A percentile compares a stretch with the other conserved stretches of the same genome.
phyloP scores from a whole-genome alignment of 108 stramenopile species.

The Conticribra weissflogii region DNA sequence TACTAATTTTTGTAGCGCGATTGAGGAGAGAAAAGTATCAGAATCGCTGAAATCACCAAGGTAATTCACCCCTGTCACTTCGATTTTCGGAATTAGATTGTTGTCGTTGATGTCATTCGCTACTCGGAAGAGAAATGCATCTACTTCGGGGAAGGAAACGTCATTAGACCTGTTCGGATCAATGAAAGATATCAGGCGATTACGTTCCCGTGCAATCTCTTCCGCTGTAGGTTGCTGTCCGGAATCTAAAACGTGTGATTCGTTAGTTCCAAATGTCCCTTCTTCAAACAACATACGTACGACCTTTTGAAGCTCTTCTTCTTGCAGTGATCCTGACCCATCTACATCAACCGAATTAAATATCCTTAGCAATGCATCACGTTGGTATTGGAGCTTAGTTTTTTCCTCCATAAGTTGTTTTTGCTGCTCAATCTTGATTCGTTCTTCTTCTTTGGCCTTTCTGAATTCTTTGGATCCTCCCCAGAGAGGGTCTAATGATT shows the following conservation, averaged over 20 bases:
- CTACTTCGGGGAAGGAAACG: slow-evolving; percentile 31
- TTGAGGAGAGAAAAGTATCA: slow-evolving; percentile 26
- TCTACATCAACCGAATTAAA: slow-evolving; percentile 26
- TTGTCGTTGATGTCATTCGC: slow-evolving; percentile 40
- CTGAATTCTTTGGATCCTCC: neutral
- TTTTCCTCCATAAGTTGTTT: slow-evolving; percentile 15
- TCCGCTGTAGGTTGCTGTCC: slow-evolving; percentile 21
- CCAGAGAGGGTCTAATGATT: slow-evolving; percentile 1
- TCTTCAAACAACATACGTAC: slow-evolving; percentile 21
- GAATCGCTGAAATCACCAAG: slow-evolving; percentile 10
- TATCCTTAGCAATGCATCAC: slow-evolving; percentile 23
- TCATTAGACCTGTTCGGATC: slow-evolving; percentile 15
- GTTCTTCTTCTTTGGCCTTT: slow-evolving; percentile 7
- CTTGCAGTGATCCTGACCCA: slow-evolving; percentile 21
- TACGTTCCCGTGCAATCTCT: slow-evolving; percentile 35
- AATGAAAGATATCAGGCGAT: slow-evolving; percentile 15
- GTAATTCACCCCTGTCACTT: slow-evolving; percentile 9
- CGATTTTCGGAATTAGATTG: slow-evolving; percentile 29
- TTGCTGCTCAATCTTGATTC: neutral
- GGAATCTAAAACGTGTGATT: slow-evolving; percentile 4
- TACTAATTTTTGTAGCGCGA: slow-evolving; percentile 28
- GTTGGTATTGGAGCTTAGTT: slow-evolving; percentile 8
- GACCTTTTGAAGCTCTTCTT: slow-evolving; percentile 19
- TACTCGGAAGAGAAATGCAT: slow-evolving; percentile 19
- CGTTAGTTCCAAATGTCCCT: neutral